These are phyloP conservation scores for Ramularia endophylla DNA, from an alignment of 2,329 filamentous ascomycete species.

Conservation along the genomic window DNA sequence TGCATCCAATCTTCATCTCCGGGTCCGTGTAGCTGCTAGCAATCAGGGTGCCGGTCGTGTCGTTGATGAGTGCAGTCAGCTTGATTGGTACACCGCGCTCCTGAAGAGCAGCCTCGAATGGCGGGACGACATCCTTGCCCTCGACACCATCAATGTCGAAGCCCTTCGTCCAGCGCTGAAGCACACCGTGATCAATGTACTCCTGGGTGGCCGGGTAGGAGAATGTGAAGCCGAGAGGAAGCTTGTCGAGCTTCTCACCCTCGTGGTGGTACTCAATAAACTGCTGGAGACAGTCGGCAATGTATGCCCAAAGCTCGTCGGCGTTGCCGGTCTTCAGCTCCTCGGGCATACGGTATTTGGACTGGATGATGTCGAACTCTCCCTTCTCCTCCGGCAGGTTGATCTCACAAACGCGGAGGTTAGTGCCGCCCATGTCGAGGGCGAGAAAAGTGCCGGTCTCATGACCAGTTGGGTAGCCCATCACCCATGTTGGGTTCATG, in stretches of 20 bases:
- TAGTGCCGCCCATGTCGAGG: conserved; percentile 94
- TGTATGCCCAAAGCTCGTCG: conserved; percentile 90
- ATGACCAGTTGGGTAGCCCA: conserved; percentile 78
- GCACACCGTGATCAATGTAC: conserved; percentile 84
- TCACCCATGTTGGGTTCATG: conserved; percentile 98
- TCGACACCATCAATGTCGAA: conserved; percentile 93
- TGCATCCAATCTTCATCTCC: conserved; percentile 90
- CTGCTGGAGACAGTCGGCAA: conserved; percentile 84
- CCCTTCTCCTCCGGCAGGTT: conserved; percentile 80
- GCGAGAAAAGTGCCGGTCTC: conserved; percentile 85
- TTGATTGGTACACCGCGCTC: conserved; percentile 84
- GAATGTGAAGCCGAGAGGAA: conserved; percentile 91
- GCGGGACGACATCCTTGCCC: conserved; percentile 81
- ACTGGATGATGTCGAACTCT: conserved; percentile 91
- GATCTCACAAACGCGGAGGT: conserved; percentile 90
- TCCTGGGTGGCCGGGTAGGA: conserved; percentile 91
- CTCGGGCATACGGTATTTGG: conserved; percentile 91
- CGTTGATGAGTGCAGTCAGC: conserved; percentile 89
- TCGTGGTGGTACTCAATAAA: conserved; percentile 84
- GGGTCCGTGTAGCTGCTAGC: conserved; percentile 95
- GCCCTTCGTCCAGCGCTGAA: conserved; percentile 96
- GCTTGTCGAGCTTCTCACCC: conserved; percentile 55
- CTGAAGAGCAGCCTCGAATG: conserved; percentile 72
- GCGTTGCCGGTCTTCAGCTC: conserved; percentile 80
- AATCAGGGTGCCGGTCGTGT: conserved; percentile 94